Base-by-base conservation (phyloP, 805 yeast species). In the Candida pini region DNA sequence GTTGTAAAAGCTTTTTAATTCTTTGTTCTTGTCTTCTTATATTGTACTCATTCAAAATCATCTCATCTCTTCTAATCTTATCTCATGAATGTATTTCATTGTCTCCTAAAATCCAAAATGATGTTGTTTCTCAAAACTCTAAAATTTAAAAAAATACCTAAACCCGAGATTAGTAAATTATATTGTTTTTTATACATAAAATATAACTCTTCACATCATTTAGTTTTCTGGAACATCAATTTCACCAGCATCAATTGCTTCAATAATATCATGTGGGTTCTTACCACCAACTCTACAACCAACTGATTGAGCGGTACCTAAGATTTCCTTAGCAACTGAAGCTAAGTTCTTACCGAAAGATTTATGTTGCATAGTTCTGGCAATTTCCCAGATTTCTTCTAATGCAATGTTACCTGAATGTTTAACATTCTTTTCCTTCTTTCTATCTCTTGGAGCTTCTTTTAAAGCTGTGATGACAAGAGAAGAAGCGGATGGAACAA, bases 381-480 rank as follows among this genome's bases (percentile, higher is more conserved):
- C 97, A 65, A 92, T 84, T 68, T 88, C 96, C 69, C 76, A 77
- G 73, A 92, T 85, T 74, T 90, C 96, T 63, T 88, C 95, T 62
- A 92, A 78, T 62, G 96, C 87, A 63, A 92, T 79, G 90, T 90
- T 92, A 78, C 98, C 98, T 68, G 80, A 81, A 86, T 92, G 98
- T 81, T 89, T 88, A 71, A 92, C 85, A 78, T 92, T 90, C 92
- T 92, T 92, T 68, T 92, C 97, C 95, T 92, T 92, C 94, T 92
- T 92, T 79, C 96, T 83, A 82, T 92, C 98, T 85, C 98, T 90
- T 67, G 96, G 96, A 58, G 98, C 88, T 80, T 92, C 98, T 81
- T 92, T 92, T 67, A 92, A 80, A 58, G 98, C 98, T 68, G 96
- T 87, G 73, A 92, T 92, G 68, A 92, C 96, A 63, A 92, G 81